Evolutionary conservation across 495 filamentous ascomycete species (phyloP).

Genomic region (Aspergillus taichungensis): DNA sequence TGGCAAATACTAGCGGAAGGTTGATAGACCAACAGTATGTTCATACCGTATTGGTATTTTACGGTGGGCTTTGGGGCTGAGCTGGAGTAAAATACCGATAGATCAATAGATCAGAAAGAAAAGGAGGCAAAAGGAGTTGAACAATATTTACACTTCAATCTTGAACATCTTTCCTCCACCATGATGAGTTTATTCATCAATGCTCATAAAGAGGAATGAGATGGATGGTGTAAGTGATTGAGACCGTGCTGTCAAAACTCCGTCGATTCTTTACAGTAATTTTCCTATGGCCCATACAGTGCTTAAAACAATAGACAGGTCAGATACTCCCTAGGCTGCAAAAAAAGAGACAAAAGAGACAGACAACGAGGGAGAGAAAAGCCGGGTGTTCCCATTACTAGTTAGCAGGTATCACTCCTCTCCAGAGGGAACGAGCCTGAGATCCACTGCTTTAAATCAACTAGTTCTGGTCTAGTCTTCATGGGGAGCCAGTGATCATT

Average conservation of each 20-base stretch:
- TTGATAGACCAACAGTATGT: background rate
- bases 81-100: too few relatives aligned
- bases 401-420: background rate
- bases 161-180: too few relatives aligned
- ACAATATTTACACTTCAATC: too few relatives aligned
- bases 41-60: background rate
- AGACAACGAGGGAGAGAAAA: too few relatives aligned
- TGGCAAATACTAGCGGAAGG: slow-evolving; percentile 5
- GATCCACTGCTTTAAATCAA: slow-evolving; percentile 5
- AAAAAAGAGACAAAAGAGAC: background rate
- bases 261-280: background rate
- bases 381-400: too few relatives aligned
- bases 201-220: too few relatives aligned
- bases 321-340: background rate
- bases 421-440: background rate
- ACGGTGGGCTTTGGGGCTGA: too few relatives aligned
- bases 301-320: slow-evolving; percentile 1
- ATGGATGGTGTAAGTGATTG: too few relatives aligned
- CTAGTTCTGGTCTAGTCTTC: slow-evolving; percentile 1
- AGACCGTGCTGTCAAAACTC: too few relatives aligned
- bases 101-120: too few relatives aligned
- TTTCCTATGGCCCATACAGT: background rate
- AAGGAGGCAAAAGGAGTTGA: background rate
- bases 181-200: too few relatives aligned
- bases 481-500: background rate